phyloP scores from a whole-genome alignment of 163 green algal genomes.

The Chloromonas sp. region DNA sequence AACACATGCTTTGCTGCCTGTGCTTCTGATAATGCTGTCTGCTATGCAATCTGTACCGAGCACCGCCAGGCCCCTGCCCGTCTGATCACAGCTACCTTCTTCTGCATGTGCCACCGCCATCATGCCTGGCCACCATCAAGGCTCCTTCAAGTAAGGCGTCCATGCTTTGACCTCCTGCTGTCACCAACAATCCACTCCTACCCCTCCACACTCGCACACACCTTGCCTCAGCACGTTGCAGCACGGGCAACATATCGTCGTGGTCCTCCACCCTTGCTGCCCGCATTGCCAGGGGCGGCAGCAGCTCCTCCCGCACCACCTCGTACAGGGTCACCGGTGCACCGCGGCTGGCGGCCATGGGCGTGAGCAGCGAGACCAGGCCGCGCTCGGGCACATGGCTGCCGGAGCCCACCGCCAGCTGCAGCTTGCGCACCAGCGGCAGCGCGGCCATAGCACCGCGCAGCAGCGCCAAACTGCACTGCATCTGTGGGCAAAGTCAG shows the following conservation, averaged over 20 bases:
- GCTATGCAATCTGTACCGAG: too few relatives aligned
- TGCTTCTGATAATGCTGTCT: too few relatives aligned
- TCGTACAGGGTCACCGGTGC: slow-evolving; percentile 17
- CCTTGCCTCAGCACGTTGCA: slow-evolving; percentile 18
- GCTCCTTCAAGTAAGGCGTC: background rate
- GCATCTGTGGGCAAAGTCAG: slow-evolving; percentile 10
- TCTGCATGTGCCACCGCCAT: background rate
- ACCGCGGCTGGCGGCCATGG: background rate
- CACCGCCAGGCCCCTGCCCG: too few relatives aligned
- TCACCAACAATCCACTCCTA: background rate
- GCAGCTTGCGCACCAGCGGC: slow-evolving; percentile 14
- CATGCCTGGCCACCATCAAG: background rate
- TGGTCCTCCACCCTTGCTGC: slow-evolving; percentile 48
- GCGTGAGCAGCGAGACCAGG: slow-evolving; percentile 13
- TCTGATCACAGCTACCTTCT: too few relatives aligned
- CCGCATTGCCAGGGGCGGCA: slow-evolving; percentile 34
- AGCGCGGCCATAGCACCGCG: slow-evolving; percentile 17
- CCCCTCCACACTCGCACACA: background rate
- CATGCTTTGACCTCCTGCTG: background rate
- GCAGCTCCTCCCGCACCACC: slow-evolving; percentile 9
- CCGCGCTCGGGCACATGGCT: slow-evolving; percentile 22
- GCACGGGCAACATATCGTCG: slow-evolving; percentile 53
- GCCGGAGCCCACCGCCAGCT: slow-evolving; percentile 14
- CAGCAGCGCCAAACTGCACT: slow-evolving; percentile 16
- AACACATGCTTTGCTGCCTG: background rate